Base-by-base conservation (phyloP, 495 filamentous ascomycete species). In the Tuber calosporum region DNA sequence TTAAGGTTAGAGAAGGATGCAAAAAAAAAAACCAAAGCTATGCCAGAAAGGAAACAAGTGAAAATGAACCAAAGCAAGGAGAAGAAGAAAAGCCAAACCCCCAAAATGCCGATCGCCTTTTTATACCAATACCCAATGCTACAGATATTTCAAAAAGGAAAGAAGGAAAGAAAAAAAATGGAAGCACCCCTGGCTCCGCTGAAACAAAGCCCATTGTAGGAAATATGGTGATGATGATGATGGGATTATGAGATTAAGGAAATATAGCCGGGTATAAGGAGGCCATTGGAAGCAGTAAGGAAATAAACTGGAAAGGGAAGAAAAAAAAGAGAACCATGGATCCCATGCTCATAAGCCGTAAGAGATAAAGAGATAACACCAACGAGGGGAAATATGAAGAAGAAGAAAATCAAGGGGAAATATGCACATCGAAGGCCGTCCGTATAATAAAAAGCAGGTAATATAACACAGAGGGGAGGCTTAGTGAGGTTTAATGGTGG, bases 321-420 rank as follows among this genome's bases (percentile, higher is more conserved):
- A 77, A 77, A 7, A 76, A 77, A 41, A 6, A 62, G 53, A 62
- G n/a, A 62, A 30, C n/a, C 26, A 26, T 62, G 11, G n/a, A 62
- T 62, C 70, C 76, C 74, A 77, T 78, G 73, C 68, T 73, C 76
- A 73, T 78, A 77, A 78, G 41, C 71, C 76, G 53, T 78, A 73
- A 78, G 8, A 62, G n/a, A 62, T 62, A 30, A 73, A 78, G 8
- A 62, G n/a, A 62, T 62, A 30, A 30, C 5, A 62, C 53, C 53
- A 67, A 62, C 13, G 48, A 69, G 39, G 20, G 66, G 42, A 69
- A 38, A 7, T 1, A n/a, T 22, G 70, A 73, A 70, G 69, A 72
- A 77, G 68, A 75, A 72, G 71, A 70, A 77, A 42, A 77, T 68
- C 74, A 39, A 48, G 48, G 73, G 67, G 76, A 73, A 70, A 68